Evolutionary conservation across 306 rosid genomes (phyloP).

Genomic region (Castanea mollissima): DNA sequence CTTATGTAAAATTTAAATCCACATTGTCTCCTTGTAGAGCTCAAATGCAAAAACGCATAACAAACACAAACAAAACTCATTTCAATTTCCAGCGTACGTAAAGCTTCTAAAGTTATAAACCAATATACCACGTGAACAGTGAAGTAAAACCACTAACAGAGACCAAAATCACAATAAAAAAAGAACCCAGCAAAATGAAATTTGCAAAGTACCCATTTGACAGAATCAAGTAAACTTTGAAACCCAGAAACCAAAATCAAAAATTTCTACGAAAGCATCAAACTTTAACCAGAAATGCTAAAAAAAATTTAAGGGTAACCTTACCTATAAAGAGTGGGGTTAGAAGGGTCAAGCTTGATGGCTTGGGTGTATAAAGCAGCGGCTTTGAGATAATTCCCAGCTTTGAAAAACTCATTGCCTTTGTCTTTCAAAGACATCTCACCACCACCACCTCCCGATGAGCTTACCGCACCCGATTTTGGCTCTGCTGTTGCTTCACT

Average conservation of each 20-base stretch:
- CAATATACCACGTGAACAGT: neutral
- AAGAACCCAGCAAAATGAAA: neutral
- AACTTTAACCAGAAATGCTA: neutral
- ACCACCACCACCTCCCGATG: conserved; percentile 23
- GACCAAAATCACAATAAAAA: neutral
- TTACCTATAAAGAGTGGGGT: conserved; percentile 87
- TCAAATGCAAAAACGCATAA: neutral
- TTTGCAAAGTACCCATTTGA: neutral
- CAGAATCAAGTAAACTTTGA: neutral
- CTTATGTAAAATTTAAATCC: neutral
- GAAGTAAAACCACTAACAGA: too few species aligned
- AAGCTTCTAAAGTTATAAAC: neutral
- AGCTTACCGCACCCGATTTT: conserved; percentile 35
- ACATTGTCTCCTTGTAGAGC: neutral
- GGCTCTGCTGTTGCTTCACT: conserved; percentile 44
- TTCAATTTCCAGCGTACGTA: neutral
- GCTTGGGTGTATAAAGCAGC: conserved; percentile 98
- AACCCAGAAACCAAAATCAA: neutral
- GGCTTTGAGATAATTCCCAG: conserved; percentile 90
- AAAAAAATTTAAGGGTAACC: neutral
- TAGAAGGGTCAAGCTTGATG: conserved; percentile 85
- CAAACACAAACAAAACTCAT: neutral
- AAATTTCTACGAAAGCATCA: neutral
- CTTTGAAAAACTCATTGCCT: conserved; percentile 89
- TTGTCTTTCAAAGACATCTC: conserved; percentile 69